phyloP scores from a whole-genome alignment of 2,329 filamentous ascomycete species.

The Penicillium sp. region DNA sequence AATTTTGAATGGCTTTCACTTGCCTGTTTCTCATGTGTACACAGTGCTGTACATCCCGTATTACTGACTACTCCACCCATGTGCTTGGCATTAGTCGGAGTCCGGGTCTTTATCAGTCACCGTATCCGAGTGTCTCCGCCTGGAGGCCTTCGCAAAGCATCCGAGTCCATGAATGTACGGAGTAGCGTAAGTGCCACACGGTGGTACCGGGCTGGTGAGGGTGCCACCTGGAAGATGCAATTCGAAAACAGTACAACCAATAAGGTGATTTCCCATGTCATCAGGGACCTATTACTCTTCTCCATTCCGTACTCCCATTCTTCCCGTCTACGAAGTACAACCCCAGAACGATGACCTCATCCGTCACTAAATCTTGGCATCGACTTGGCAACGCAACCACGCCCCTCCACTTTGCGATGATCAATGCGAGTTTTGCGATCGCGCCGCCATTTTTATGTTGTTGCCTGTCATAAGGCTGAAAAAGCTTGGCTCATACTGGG shows the following conservation, averaged over 20 bases:
- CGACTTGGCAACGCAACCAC: neutral
- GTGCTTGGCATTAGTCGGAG: neutral
- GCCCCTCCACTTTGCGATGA: neutral
- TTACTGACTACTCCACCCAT: neutral
- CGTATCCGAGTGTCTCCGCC: neutral
- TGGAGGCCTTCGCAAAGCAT: neutral
- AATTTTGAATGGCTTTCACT: neutral
- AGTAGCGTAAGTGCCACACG: neutral
- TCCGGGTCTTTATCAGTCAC: neutral
- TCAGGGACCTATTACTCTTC: neutral
- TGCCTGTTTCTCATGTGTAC: neutral
- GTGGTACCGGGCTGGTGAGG: neutral
- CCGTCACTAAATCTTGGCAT: neutral
- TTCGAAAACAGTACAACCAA: neutral
- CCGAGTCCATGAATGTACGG: too few species aligned
- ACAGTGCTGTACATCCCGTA: neutral
- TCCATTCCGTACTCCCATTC: too few species aligned
- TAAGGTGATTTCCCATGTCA: too few species aligned
- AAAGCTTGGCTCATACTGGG: conserved; percentile 22
- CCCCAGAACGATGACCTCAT: neutral
- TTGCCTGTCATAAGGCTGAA: conserved; percentile 30
- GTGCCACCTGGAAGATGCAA: neutral
- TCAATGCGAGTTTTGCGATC: neutral
- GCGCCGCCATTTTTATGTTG: conserved; percentile 8
- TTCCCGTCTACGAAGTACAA: neutral